Percentiles rank a stretch among this genome's conserved stretches.
These are phyloP conservation scores for Fragilaria crotonensis DNA, from an alignment of 108 stramenopile species.

Conservation along the genomic window DNA sequence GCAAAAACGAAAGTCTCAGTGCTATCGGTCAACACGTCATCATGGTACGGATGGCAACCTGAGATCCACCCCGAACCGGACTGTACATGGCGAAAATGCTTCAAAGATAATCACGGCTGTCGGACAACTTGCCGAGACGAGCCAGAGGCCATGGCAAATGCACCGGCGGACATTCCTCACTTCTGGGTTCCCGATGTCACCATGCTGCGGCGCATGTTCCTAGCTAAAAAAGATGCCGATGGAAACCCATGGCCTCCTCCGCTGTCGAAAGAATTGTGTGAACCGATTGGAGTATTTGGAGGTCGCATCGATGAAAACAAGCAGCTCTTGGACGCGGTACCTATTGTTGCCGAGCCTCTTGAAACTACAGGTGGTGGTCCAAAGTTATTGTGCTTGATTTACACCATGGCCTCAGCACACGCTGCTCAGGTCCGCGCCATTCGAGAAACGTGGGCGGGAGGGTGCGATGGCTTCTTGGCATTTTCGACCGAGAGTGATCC, in stretches of 20 bases:
- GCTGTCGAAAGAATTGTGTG: conserved; percentile 46
- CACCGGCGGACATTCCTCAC: conserved; percentile 8
- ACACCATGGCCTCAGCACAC: conserved; percentile 58
- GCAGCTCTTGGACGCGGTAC: conserved; percentile 21
- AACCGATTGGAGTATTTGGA: conserved; percentile 35
- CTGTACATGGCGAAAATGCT: conserved; percentile 58
- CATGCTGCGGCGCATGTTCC: conserved; percentile 50
- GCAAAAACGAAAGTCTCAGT: too few species aligned
- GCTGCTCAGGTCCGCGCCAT: conserved; percentile 45
- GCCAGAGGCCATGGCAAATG: conserved; percentile 21
- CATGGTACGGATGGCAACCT: conserved; percentile 68
- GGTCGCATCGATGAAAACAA: conserved; percentile 34
- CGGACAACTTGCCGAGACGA: conserved; percentile 42
- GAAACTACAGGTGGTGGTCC: conserved; percentile 20
- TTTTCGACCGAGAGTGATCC: conserved; percentile 49
- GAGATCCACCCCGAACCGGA: conserved; percentile 12
- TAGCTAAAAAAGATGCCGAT: conserved; percentile 42
- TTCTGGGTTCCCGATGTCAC: conserved; percentile 72
- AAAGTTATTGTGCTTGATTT: conserved; percentile 65
- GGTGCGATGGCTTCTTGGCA: conserved; percentile 90
- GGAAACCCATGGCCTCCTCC: conserved; percentile 70
- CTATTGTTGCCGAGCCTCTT: conserved; percentile 25
- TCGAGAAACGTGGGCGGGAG: conserved; percentile 36
- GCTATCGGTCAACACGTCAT: too few species aligned
- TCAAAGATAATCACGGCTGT: conserved; percentile 28